A percentile compares a stretch with the other conserved stretches of the same genome.
Evolutionary conservation across 2,329 filamentous ascomycete genomes (phyloP).

Genomic region (Verticillium albo-atrum): DNA sequence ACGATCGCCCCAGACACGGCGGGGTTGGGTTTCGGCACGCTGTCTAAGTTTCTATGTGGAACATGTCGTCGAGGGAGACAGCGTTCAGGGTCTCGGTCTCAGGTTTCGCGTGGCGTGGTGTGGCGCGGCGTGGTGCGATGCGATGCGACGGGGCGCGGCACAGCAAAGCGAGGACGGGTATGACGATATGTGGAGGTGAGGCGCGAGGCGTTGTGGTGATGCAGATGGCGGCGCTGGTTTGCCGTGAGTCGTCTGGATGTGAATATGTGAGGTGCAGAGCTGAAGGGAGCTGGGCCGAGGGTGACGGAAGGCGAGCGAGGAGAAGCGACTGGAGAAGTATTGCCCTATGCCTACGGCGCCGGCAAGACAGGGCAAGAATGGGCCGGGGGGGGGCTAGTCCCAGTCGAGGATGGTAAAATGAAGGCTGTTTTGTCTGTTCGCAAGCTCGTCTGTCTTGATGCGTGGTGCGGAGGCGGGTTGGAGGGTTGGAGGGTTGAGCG

Average conservation of each 20-base stretch:
- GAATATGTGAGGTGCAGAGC: neutral
- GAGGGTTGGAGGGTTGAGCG: neutral
- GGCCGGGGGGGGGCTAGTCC: neutral
- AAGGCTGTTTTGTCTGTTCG: neutral
- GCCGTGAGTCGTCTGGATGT: neutral
- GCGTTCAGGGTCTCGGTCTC: neutral
- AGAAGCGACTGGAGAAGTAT: neutral
- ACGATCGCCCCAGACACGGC: neutral
- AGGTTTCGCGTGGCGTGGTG: neutral
- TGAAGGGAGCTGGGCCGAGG: neutral
- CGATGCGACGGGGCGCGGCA: neutral
- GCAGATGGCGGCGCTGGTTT: neutral
- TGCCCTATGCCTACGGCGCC: neutral
- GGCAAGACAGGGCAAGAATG: neutral
- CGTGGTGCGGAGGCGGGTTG: neutral
- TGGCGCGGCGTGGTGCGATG: neutral
- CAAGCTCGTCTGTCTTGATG: neutral
- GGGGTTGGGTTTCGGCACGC: neutral
- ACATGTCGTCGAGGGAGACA: neutral
- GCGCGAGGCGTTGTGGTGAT: neutral
- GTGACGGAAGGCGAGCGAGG: neutral
- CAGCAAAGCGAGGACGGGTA: neutral
- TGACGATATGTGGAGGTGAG: neutral
- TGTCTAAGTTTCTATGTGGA: neutral
- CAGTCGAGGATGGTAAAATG: neutral